Conservation (phyloP, 148 eudicot species). For the Linanthus parryae region DNA sequence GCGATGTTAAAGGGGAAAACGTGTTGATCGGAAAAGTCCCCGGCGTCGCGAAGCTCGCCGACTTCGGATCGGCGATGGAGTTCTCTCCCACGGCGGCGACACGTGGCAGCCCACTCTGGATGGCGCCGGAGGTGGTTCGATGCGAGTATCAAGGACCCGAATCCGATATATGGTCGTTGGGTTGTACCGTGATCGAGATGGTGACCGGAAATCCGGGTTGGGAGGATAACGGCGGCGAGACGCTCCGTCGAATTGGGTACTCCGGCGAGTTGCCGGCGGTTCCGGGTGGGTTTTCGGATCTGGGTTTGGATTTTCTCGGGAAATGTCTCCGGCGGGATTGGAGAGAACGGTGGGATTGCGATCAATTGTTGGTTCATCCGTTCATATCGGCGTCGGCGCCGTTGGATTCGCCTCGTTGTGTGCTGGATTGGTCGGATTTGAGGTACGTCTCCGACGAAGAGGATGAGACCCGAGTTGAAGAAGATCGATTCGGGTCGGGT, state of each 20-base stretch:
- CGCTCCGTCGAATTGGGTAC: constrained; percentile 48
- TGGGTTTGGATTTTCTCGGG: constrained; percentile 42
- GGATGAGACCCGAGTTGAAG: constrained; percentile 7
- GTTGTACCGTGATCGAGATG: constrained; percentile 89
- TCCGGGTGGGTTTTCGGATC: constrained; percentile 38
- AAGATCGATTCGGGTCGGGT: not conserved
- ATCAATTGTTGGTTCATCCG: constrained; percentile 62
- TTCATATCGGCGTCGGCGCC: constrained; percentile 25
- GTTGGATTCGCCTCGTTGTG: constrained; percentile 38
- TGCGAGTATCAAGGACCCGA: constrained; percentile 64
- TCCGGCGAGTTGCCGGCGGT: constrained; percentile 45
- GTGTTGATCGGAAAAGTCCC: constrained; percentile 33
- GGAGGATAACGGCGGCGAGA: constrained; percentile 42
- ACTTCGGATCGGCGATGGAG: constrained; percentile 61
- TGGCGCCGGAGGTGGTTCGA: constrained; percentile 88
- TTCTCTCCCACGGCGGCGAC: constrained; percentile 14
- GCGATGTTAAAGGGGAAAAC: constrained; percentile 77
- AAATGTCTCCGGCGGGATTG: constrained; percentile 54
- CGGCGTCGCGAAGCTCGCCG: constrained; percentile 53
- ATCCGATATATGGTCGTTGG: constrained; percentile 81
- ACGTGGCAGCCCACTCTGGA: constrained; percentile 89
- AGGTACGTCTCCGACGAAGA: constrained; percentile 28
- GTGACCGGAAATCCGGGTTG: constrained; percentile 69
- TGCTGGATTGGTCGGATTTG: constrained; percentile 41
- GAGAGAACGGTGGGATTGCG: constrained; percentile 55